These are phyloP conservation scores for Aureobasidium subglaciale DNA, from an alignment of 2,329 filamentous ascomycete genomes.

Conservation along the genomic window DNA sequence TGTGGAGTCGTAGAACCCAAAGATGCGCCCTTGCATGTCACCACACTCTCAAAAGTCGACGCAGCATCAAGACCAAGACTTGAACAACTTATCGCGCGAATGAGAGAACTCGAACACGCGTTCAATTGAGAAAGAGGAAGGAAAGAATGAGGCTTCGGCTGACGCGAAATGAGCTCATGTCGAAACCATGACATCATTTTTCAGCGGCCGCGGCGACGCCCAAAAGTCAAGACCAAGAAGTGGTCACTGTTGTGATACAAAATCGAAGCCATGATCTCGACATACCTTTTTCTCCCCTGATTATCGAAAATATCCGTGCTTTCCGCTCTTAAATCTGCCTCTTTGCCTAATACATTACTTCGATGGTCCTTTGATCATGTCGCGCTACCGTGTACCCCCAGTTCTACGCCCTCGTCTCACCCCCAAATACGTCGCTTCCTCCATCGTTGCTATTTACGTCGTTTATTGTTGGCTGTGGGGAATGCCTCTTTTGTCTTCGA, in stretches of 20 bases:
- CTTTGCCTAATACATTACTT: neutral
- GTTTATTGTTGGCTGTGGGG: constrained; percentile 32
- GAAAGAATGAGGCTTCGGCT: neutral
- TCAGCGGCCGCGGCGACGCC: neutral
- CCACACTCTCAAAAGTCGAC: neutral
- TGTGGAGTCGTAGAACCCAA: neutral
- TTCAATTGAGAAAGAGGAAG: neutral
- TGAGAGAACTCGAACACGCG: neutral
- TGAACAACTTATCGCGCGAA: neutral
- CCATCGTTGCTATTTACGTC: constrained; percentile 22
- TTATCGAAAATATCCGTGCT: constrained; percentile 7
- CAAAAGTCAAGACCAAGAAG: constrained; percentile 1
- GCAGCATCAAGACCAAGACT: neutral
- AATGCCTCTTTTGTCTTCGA: constrained; percentile 36
- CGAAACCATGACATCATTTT: neutral
- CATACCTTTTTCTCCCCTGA: neutral
- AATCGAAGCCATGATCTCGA: neutral
- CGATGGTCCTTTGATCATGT: neutral
- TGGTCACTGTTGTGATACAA: no score
- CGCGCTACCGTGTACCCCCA: constrained; percentile 3
- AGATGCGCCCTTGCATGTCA: no score
- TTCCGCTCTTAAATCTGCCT: neutral
- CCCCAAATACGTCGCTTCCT: constrained; percentile 18
- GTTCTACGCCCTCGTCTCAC: constrained; percentile 20
- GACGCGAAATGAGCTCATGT: neutral